Evolutionary conservation across 1,284 basidiomycete genomes (phyloP).

Genomic region (Boletus albobrunnescens): DNA sequence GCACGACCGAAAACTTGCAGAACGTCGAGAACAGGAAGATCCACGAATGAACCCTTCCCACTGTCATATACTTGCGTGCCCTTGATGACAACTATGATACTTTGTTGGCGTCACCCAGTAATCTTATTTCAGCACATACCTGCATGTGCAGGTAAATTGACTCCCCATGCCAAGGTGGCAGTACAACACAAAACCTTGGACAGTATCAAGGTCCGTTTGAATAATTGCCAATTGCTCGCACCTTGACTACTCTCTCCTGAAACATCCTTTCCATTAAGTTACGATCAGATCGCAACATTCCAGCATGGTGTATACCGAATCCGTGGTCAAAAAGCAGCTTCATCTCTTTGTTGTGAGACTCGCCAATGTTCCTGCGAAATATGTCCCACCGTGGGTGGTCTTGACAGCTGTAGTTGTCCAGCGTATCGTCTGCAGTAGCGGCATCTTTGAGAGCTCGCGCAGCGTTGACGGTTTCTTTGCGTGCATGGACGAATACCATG

Average conservation of each 20-base stretch:
- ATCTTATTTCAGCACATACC: slow-evolving; percentile 44
- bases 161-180: slow-evolving; percentile 98
- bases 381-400: slow-evolving; percentile 74
- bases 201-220: slow-evolving; percentile 6
- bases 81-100: slow-evolving; percentile 82
- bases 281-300: slow-evolving; percentile 93
- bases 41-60: slow-evolving; percentile 83
- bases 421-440: slow-evolving; percentile 67
- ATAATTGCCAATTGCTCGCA: slow-evolving; percentile 29
- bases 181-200: slow-evolving; percentile 94
- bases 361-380: slow-evolving; percentile 76
- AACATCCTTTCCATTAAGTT: slow-evolving; percentile 98
- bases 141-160: slow-evolving; percentile 97
- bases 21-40: slow-evolving; percentile 94
- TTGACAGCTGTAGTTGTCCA: slow-evolving; percentile 77
- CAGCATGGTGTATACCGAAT: slow-evolving; percentile 98
- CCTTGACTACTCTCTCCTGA: slow-evolving; percentile 87
- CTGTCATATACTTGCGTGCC: slow-evolving; percentile 97
- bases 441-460: slow-evolving; percentile 84
- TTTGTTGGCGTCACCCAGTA: slow-evolving; percentile 12
- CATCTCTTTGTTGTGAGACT: slow-evolving; percentile 94
- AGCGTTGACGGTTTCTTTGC: slow-evolving; percentile 97
- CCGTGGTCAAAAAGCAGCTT: slow-evolving; percentile 90
- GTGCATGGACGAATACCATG: slow-evolving; percentile 99
- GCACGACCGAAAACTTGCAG: slow-evolving; percentile 97